A percentile compares a stretch with the other conserved stretches of the same genome.
These are phyloP conservation scores for Mucor lusitanicus DNA, from an alignment of 371 early-diverging fungal species.

Conservation along the genomic window DNA sequence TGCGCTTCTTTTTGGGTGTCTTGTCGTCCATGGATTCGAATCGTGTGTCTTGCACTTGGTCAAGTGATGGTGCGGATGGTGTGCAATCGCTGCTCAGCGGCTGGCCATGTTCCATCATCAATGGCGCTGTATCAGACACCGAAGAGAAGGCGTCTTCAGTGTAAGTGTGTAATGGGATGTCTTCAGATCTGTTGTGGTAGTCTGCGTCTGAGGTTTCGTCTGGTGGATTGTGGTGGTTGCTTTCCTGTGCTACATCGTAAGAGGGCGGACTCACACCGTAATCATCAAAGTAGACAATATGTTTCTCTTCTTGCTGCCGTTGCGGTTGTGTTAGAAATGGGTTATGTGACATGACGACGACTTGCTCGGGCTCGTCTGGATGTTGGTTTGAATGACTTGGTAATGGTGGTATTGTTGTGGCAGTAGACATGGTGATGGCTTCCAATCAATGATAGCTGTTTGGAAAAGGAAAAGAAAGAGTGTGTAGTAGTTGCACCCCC, in stretches of 20 bases:
- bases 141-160: neutral
- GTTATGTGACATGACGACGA: neutral
- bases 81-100: neutral
- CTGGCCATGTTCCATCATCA: neutral
- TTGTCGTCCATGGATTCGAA: neutral
- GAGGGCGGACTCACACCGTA: neutral
- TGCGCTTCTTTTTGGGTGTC: neutral
- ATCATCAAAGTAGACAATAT: neutral
- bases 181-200: neutral
- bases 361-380: neutral
- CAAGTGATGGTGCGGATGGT: neutral
- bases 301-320: neutral
- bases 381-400: neutral
- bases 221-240: neutral
- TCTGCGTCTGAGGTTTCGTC: neutral
- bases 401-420: neutral
- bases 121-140: neutral
- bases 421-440: neutral
- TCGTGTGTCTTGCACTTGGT: neutral
- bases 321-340: neutral
- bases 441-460: neutral
- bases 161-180: neutral
- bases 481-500: neutral
- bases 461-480: neutral
- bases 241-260: neutral